phyloP scores from a whole-genome alignment of 139 green algal genomes.

The Bryopsis sp. region DNA sequence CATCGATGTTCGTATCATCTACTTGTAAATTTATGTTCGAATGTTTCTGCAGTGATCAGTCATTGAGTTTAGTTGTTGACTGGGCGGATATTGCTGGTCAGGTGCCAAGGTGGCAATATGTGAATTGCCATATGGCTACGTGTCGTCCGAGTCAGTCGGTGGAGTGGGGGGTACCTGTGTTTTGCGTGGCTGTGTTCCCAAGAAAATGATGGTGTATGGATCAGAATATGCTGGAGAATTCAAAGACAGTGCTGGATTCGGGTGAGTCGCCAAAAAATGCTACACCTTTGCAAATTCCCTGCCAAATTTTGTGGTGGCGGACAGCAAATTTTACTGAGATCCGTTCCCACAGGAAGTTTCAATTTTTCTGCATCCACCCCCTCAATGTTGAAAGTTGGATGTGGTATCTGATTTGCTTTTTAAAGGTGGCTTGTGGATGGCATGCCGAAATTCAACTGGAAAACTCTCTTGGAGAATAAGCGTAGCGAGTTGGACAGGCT shows the following conservation, averaged over 20 bases:
- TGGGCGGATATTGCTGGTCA: constrained; percentile 18
- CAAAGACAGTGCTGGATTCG: constrained; percentile 73
- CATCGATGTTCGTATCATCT: neutral
- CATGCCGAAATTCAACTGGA: constrained; percentile 41
- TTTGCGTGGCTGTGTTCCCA: constrained; percentile 95
- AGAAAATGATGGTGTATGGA: constrained; percentile 98
- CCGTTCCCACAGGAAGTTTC: no score
- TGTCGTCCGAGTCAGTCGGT: constrained; percentile 50
- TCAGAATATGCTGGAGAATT: constrained; percentile 78
- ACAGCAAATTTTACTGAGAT: no score
- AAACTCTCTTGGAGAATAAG: constrained; percentile 62
- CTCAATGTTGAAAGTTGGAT: no score
- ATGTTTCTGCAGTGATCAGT: neutral
- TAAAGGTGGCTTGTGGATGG: constrained; percentile 3
- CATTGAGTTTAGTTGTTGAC: constrained; percentile 5
- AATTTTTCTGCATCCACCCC: no score
- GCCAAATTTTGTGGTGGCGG: no score
- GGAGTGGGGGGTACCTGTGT: constrained; percentile 90
- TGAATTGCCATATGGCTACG: constrained; percentile 64
- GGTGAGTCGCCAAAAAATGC: no score
- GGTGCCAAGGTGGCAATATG: constrained; percentile 67
- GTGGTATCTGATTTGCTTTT: neutral
- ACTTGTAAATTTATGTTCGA: neutral
- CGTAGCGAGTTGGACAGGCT: constrained; percentile 84
- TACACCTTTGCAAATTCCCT: no score